A percentile compares a stretch with the other conserved stretches of the same genome.
Conservation (phyloP, 2,329 filamentous ascomycete genomes). For the Cercospora sp. region DNA sequence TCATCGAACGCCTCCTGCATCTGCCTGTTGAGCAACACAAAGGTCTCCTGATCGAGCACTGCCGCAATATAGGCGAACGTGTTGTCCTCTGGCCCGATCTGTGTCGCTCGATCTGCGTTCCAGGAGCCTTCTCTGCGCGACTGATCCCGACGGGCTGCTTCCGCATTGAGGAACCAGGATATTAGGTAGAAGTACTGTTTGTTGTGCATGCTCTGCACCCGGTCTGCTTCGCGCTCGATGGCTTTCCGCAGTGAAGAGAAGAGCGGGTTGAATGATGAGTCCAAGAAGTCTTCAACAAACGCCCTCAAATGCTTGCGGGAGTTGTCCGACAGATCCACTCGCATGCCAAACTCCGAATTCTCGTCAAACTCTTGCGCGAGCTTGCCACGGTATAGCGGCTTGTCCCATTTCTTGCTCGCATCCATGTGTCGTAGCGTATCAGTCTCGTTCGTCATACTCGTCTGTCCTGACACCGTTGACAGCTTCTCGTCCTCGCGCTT, state of each 20-base stretch:
- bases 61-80: conserved; percentile 85
- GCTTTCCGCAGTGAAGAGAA: conserved; percentile 84
- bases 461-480: conserved; percentile 84
- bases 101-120: conserved; percentile 44
- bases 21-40: conserved; percentile 79
- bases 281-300: conserved; percentile 91
- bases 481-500: conserved; percentile 82
- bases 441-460: conserved; percentile 72
- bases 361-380: conserved; percentile 53
- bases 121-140: conserved; percentile 48
- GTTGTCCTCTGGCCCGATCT: conserved; percentile 56
- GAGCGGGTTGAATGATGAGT: conserved; percentile 88
- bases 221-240: conserved; percentile 83
- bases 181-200: conserved; percentile 91
- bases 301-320: conserved; percentile 75
- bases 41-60: conserved; percentile 92
- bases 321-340: conserved; percentile 66
- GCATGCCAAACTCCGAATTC: conserved; percentile 71
- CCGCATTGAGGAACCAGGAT: conserved; percentile 83
- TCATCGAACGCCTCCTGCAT: conserved; percentile 78
- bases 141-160: conserved; percentile 64
- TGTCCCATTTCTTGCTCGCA: conserved; percentile 84
- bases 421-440: conserved; percentile 86
- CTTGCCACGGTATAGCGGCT: conserved; percentile 61
- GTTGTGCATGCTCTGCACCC: conserved; percentile 71